A percentile compares a stretch with the other conserved stretches of the same genome.
These are phyloP conservation scores for Naganishia friedmannii DNA, from an alignment of 768 basidiomycete genomes.

Conservation along the genomic window DNA sequence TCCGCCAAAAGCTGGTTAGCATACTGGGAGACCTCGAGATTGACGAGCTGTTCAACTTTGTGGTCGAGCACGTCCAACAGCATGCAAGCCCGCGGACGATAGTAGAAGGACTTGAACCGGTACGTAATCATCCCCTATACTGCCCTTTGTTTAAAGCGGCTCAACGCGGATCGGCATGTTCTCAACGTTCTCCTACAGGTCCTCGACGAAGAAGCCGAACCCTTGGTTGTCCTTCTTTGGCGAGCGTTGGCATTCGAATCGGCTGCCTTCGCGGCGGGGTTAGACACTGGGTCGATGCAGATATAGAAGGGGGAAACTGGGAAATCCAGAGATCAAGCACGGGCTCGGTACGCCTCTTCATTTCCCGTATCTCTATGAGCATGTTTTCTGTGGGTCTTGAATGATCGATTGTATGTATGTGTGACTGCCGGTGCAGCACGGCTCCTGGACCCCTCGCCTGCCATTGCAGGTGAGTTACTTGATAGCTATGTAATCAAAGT, in stretches of 20 bases:
- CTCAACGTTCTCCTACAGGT: slow-evolving; percentile 59
- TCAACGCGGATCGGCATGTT: slow-evolving; percentile 7
- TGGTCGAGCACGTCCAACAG: slow-evolving; percentile 85
- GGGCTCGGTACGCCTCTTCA: slow-evolving; percentile 26
- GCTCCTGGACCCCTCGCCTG: not conserved
- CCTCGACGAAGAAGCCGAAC: slow-evolving; percentile 82
- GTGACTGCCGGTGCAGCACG: not conserved
- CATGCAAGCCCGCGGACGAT: slow-evolving; percentile 80
- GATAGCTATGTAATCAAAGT: not conserved
- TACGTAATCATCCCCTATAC: slow-evolving; percentile 55
- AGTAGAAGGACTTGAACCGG: slow-evolving; percentile 84
- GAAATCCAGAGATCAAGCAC: not conserved
- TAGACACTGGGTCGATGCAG: slow-evolving; percentile 79
- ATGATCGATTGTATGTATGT: slow-evolving; percentile 14
- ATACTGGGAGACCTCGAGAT: slow-evolving; percentile 90
- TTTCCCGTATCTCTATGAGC: slow-evolving; percentile 13
- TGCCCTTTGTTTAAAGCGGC: not conserved
- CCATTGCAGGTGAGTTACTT: slow-evolving; percentile 13
- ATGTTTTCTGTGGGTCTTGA: not conserved
- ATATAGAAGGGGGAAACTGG: slow-evolving; percentile 51
- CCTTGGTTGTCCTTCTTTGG: slow-evolving; percentile 78
- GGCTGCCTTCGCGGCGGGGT: slow-evolving; percentile 83
- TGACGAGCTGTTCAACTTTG: slow-evolving; percentile 90
- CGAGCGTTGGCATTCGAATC: slow-evolving; percentile 92
- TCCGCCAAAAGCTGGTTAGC: slow-evolving; percentile 76